Percentiles rank a stretch among this genome's conserved stretches.
Evolutionary conservation across 176 grass and related monocot species (phyloP).

Genomic region (Areca catechu): DNA sequence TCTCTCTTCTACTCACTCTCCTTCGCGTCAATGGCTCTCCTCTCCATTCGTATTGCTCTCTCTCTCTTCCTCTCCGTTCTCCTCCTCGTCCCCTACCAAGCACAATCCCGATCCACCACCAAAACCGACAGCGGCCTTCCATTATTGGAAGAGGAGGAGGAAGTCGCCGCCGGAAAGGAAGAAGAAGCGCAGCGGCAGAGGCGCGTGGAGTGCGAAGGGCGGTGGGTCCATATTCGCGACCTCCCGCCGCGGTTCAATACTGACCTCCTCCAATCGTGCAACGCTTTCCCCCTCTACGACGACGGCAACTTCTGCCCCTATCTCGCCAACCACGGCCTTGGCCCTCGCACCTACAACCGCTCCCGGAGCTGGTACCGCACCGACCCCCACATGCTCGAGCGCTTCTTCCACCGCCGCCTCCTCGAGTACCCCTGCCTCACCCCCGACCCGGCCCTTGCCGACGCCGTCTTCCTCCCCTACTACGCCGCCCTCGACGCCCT

Average conservation of each 20-base stretch:
- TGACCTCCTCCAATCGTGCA: slow-evolving; percentile 41
- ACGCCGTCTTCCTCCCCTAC: slow-evolving; percentile 78
- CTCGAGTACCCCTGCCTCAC: slow-evolving; percentile 38
- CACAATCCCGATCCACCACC: too few relatives aligned
- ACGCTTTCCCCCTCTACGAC: slow-evolving; percentile 47
- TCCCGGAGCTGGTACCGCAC: slow-evolving; percentile 63
- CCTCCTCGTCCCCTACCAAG: too few relatives aligned
- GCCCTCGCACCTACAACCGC: slow-evolving; percentile 37
- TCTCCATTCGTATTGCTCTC: too few relatives aligned
- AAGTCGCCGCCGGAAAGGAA: too few relatives aligned
- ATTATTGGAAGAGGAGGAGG: too few relatives aligned
- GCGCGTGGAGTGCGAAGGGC: slow-evolving; percentile 18
- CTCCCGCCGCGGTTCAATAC: slow-evolving; percentile 44
- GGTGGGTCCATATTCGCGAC: slow-evolving; percentile 46
- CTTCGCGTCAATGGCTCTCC: too few relatives aligned
- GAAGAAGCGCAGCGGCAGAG: not conserved
- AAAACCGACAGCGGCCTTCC: too few relatives aligned
- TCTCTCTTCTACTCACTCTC: too few relatives aligned
- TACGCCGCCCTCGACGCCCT: slow-evolving; percentile 68
- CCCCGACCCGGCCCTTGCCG: slow-evolving; percentile 26
- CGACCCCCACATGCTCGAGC: slow-evolving; percentile 47
- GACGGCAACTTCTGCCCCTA: slow-evolving; percentile 24
- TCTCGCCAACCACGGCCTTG: slow-evolving; percentile 60
- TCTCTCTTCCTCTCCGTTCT: too few relatives aligned
- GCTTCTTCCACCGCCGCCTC: slow-evolving; percentile 62